Evolutionary conservation across 2,329 filamentous ascomycete species (phyloP).

Genomic region (Fusarium abutilonis): DNA sequence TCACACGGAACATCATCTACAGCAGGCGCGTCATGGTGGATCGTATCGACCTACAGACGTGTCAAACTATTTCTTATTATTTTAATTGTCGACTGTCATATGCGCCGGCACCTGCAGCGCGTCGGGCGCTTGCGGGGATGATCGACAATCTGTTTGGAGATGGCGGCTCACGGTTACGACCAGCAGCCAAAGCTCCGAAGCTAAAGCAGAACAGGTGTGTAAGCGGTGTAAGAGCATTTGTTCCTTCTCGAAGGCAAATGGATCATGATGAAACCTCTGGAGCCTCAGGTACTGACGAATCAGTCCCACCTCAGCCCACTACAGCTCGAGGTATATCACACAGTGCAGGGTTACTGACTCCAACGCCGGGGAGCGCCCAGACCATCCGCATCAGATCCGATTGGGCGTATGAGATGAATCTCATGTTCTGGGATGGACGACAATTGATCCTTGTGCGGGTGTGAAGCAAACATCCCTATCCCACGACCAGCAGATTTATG

Average conservation of each 20-base stretch:
- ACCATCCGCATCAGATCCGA: constrained; percentile 41
- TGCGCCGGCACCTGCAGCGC: constrained; percentile 21
- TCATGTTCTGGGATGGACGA: constrained; percentile 35
- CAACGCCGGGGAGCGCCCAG: constrained; percentile 30
- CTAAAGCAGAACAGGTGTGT: constrained; percentile 2
- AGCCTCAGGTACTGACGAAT: constrained; percentile 28
- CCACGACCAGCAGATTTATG: constrained; percentile 43
- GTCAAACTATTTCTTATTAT: constrained; percentile 6
- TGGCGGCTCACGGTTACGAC: not conserved
- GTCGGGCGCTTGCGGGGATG: constrained; percentile 18
- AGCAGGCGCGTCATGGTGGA: constrained; percentile 35
- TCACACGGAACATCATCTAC: constrained; percentile 7
- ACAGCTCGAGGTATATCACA: constrained; percentile 29
- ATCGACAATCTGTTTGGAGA: constrained; percentile 10
- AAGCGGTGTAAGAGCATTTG: constrained; percentile 23
- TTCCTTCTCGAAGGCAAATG: constrained; percentile 29
- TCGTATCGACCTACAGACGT: constrained; percentile 1
- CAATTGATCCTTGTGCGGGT: constrained; percentile 39
- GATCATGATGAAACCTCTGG: constrained; percentile 15
- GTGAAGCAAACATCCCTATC: constrained; percentile 44
- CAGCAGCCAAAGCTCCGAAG: constrained; percentile 7
- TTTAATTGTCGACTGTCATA: constrained; percentile 31
- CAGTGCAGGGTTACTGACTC: constrained; percentile 39
- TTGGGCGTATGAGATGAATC: constrained; percentile 32
- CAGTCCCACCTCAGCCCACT: constrained; percentile 33